A percentile compares a stretch with the other conserved stretches of the same genome.
phyloP scores from a whole-genome alignment of 208 protist species.

The Leishmania major region DNA sequence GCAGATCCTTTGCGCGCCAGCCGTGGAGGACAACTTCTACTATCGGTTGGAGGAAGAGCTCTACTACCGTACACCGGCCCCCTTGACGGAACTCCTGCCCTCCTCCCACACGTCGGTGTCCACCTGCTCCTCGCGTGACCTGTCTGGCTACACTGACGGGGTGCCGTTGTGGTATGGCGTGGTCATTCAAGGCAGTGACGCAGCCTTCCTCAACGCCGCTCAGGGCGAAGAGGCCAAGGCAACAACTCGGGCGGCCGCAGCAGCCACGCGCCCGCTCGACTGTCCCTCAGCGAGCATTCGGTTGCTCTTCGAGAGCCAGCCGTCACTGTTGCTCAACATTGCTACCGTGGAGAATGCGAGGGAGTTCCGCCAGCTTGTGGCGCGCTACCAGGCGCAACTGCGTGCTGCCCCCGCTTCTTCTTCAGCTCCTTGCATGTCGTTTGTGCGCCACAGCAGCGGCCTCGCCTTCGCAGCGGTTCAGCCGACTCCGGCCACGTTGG shows the following conservation, averaged over 20 bases:
- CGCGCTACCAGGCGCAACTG: conserved; percentile 27
- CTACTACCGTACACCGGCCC: conserved; percentile 19
- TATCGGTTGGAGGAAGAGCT: conserved; percentile 30
- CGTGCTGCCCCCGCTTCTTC: conserved; percentile 14
- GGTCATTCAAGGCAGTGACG: conserved; percentile 19
- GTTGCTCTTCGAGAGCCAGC: conserved; percentile 31
- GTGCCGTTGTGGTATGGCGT: conserved; percentile 35
- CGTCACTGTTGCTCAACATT: conserved; percentile 21
- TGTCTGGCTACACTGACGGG: neutral
- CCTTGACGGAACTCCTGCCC: conserved; percentile 26
- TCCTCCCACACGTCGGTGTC: neutral
- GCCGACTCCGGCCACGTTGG: conserved; percentile 48
- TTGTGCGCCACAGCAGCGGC: conserved; percentile 29
- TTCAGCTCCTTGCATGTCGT: conserved; percentile 22
- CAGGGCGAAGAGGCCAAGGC: neutral
- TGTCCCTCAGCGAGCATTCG: conserved; percentile 16
- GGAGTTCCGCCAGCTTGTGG: conserved; percentile 17
- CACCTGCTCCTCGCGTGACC: neutral
- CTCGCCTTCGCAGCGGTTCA: conserved; percentile 41
- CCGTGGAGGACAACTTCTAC: conserved; percentile 24
- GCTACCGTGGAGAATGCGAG: conserved; percentile 16
- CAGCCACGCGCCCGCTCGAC: neutral
- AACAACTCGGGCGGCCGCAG: neutral
- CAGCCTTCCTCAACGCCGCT: conserved; percentile 8
- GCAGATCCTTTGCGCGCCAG: conserved; percentile 22